Percentiles rank a stretch among this genome's conserved stretches.
Conservation (phyloP, 805 yeast species). For the Pichia heedii region DNA sequence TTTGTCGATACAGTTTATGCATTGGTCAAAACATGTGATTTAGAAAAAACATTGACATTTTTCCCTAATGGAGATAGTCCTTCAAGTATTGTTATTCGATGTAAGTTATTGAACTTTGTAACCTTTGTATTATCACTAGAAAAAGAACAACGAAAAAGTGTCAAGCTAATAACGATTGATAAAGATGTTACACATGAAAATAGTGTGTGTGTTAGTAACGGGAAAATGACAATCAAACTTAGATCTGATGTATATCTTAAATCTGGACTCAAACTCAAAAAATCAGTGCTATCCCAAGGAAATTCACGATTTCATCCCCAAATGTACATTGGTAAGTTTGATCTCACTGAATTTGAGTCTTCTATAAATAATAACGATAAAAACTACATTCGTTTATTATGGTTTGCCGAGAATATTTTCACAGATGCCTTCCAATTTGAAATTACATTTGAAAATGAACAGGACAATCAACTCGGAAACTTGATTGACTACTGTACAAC, state of each 20-base stretch:
- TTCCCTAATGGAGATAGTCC: not conserved
- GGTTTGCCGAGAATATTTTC: constrained; percentile 24
- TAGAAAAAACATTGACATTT: not conserved
- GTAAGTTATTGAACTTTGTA: not conserved
- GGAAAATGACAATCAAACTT: constrained; percentile 23
- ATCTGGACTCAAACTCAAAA: constrained; percentile 28
- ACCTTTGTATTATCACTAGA: not conserved
- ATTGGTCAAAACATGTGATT: not conserved
- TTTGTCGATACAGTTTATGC: constrained; percentile 15
- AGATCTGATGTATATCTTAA: constrained; percentile 23
- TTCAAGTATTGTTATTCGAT: not conserved
- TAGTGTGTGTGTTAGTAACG: constrained; percentile 21
- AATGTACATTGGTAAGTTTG: constrained; percentile 19
- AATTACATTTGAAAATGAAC: constrained; percentile 2
- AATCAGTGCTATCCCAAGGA: constrained; percentile 20
- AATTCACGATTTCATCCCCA: constrained; percentile 15
- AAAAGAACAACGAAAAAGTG: not conserved
- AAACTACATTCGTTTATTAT: constrained; percentile 21
- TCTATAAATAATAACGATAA: constrained; percentile 8
- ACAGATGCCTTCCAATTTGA: not conserved
- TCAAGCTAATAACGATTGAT: constrained; percentile 12
- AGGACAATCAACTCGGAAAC: not conserved
- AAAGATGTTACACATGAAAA: constrained; percentile 25
- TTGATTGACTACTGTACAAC: not conserved
- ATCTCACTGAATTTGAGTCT: constrained; percentile 11